Percentiles rank a stretch among this genome's conserved stretches.
Evolutionary conservation across 2,329 filamentous ascomycete species (phyloP).

Genomic region (Acephala macrosclerotiorum): DNA sequence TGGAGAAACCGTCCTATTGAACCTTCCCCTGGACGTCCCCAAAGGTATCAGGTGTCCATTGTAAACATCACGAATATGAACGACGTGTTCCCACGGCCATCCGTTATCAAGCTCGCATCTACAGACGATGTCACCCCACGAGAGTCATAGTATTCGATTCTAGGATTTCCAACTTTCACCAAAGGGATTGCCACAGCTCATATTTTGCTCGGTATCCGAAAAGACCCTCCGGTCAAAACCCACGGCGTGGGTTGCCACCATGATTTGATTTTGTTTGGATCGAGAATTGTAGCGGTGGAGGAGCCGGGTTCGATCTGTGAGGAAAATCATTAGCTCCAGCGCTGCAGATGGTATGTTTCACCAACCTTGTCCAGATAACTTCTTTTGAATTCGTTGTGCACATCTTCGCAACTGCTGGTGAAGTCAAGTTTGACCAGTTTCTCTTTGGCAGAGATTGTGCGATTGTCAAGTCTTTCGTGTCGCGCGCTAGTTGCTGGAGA

Average conservation of each 20-base stretch:
- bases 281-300: constrained; percentile 19
- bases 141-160: constrained; percentile 24
- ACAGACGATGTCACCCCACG: constrained; percentile 15
- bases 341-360: constrained; percentile 20
- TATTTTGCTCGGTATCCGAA: constrained; percentile 18
- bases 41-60: too few species aligned
- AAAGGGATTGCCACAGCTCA: constrained; percentile 22
- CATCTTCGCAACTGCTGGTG: constrained; percentile 22
- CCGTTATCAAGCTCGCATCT: too few species aligned
- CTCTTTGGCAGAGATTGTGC: constrained; percentile 14
- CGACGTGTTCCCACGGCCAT: too few species aligned
- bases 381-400: constrained; percentile 16
- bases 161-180: constrained; percentile 23
- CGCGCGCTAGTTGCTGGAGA: constrained; percentile 12
- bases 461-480: constrained; percentile 14
- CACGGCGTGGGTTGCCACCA: constrained; percentile 17
- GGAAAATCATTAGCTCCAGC: constrained; percentile 19
- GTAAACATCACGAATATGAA: too few species aligned
- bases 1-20: too few species aligned
- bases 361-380: constrained; percentile 25
- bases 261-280: constrained; percentile 28
- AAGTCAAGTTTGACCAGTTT: constrained; percentile 26
- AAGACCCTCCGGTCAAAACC: constrained; percentile 12
- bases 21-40: too few species aligned
- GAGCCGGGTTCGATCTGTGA: constrained; percentile 23